Base-by-base conservation (phyloP, 257 asterid species). In the Nemophila menziesii region DNA sequence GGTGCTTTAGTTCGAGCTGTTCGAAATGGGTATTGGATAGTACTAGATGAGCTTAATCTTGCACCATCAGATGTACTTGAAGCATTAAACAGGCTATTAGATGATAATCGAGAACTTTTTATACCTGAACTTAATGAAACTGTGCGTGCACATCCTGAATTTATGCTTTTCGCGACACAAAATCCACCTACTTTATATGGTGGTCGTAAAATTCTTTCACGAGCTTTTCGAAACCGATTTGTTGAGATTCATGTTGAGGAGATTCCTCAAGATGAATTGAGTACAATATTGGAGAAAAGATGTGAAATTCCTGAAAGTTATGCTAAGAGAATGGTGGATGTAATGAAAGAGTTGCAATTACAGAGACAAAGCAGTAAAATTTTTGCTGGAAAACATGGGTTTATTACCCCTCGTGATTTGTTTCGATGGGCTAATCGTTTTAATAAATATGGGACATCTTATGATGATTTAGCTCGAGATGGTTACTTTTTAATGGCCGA, bases 211-310 rank as follows among this genome's bases (percentile, higher is more conserved):
- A 61, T 84, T 58, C 93, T 89, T 8, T 89, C 98, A 20, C 76
- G 98, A 51, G 98, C 98, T 46, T 89, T 89, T 56, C 98, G 93
- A 61, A 89, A 89, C 61, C 98, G 98, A 55, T 89, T 89, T 23
- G 93, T 89, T 66, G 98, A 89, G 80, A 80, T 84, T 68, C 98
- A 89, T 59, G 94, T 89, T 57, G 96, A 84, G 62, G 98, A 89
- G 66, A 89, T 89, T 60, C 98, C 98, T 10, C 72, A 67, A 57
- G 92, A 62, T 59, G 98, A 89, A 67, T 60, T 89, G 73, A 74
- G 72, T 66, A 74, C 69, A n/a, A 89, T 89, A 46, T 53, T 89
- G 74, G 74, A 69, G 48, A 65, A 56, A 37, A 77, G 73, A 69
- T 89, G 98, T 53, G 44, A 60, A 53, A 55, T 89, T 55, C 78